These are phyloP conservation scores for Diutina catenulata DNA, from an alignment of 1,139 yeast genomes.

Conservation along the genomic window DNA sequence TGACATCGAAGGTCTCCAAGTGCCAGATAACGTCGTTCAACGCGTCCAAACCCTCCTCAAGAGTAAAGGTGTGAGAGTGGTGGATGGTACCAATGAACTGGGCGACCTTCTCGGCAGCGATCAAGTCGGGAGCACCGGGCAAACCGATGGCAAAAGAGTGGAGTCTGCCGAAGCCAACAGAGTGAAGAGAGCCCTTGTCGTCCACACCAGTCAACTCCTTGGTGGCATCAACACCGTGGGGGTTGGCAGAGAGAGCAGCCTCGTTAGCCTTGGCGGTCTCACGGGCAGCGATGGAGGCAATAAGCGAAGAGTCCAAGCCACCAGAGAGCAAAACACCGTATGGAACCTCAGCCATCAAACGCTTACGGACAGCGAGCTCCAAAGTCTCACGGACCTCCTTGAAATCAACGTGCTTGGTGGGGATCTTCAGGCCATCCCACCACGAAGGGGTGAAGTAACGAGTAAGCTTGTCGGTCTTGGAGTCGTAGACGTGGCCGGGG, in stretches of 20 bases:
- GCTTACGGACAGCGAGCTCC: slow-evolving; percentile 94
- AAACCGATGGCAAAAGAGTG: slow-evolving; percentile 97
- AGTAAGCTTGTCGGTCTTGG: slow-evolving; percentile 71
- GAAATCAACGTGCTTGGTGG: slow-evolving; percentile 65
- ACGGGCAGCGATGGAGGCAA: slow-evolving; percentile 94
- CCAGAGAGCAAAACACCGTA: slow-evolving; percentile 95
- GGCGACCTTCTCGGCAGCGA: slow-evolving; percentile 96
- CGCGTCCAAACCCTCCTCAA: slow-evolving; percentile 94
- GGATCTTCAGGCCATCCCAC: slow-evolving; percentile 77
- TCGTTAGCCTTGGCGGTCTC: slow-evolving; percentile 73
- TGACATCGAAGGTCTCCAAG: slow-evolving; percentile 95
- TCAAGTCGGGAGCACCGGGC: slow-evolving; percentile 94
- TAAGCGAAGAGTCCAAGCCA: slow-evolving; percentile 91
- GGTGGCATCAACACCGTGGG: slow-evolving; percentile 27
- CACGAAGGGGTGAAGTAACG: slow-evolving; percentile 88
- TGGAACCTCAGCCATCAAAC: slow-evolving; percentile 98
- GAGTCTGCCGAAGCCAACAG: slow-evolving; percentile 72
- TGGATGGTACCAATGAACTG: slow-evolving; percentile 90
- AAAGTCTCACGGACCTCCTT: slow-evolving; percentile 62
- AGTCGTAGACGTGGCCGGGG: slow-evolving; percentile 96
- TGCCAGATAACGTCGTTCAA: slow-evolving; percentile 89
- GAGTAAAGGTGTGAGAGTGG: slow-evolving; percentile 94
- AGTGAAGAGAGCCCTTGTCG: slow-evolving; percentile 68
- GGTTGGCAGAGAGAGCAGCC: slow-evolving; percentile 23
- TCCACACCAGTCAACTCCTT: slow-evolving; percentile 85